These are phyloP conservation scores for Penium margaritaceum DNA, from an alignment of 139 green algal species.

Conservation along the genomic window DNA sequence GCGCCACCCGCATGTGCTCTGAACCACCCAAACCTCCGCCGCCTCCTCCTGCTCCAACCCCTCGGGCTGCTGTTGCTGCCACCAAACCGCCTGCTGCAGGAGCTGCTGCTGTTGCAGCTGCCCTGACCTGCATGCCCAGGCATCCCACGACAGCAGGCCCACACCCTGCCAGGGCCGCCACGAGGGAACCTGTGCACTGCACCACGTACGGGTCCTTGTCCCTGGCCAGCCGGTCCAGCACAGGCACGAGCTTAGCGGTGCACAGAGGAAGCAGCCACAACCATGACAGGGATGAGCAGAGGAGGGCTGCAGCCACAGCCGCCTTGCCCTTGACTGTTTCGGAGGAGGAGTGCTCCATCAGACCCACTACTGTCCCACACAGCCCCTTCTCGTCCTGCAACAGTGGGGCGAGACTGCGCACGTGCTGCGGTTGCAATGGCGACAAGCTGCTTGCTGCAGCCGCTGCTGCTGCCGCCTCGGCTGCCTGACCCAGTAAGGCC, in stretches of 20 bases:
- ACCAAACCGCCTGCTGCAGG: background rate
- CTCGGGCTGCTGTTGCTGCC: no score
- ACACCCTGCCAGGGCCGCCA: constrained; percentile 45
- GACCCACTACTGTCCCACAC: background rate
- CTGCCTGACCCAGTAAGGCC: no score
- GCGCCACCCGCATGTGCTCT: no score
- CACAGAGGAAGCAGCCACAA: constrained; percentile 25
- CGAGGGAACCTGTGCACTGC: constrained; percentile 50
- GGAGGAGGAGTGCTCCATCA: constrained; percentile 34
- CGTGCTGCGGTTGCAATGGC: constrained; percentile 46
- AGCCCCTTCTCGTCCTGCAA: constrained; percentile 53
- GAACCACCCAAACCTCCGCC: no score
- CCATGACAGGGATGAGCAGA: constrained; percentile 39
- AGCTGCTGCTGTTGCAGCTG: constrained; percentile 12
- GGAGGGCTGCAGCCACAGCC: constrained; percentile 43
- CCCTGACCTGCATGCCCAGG: background rate
- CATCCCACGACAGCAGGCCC: constrained; percentile 49
- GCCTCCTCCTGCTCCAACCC: no score
- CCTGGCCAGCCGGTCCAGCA: constrained; percentile 51
- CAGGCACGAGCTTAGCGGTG: constrained; percentile 33
- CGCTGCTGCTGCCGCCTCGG: no score
- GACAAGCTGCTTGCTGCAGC: constrained; percentile 17
- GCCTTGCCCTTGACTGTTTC: constrained; percentile 64
- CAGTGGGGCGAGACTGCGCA: constrained; percentile 55
- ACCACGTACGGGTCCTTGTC: constrained; percentile 64